phyloP scores from a whole-genome alignment of 768 basidiomycete genomes.

The Pleurotus djamor region DNA sequence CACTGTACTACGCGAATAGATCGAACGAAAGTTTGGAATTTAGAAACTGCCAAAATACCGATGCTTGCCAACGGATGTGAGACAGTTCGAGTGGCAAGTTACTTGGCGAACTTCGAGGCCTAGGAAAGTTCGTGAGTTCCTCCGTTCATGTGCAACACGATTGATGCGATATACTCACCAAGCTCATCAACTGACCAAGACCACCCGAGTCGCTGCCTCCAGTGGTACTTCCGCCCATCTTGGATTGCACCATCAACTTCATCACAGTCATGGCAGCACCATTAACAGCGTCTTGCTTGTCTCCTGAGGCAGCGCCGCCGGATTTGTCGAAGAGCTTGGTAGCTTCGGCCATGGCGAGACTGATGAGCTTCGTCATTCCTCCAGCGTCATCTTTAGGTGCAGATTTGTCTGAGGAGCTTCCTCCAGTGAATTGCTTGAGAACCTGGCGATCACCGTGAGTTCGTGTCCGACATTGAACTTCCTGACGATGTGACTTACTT shows the following conservation, averaged over 20 bases:
- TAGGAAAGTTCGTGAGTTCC: not conserved
- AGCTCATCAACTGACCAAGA: conserved; percentile 52
- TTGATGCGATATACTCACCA: conserved; percentile 42
- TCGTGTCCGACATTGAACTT: no score
- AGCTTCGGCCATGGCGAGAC: conserved; percentile 84
- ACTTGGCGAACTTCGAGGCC: not conserved
- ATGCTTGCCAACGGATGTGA: not conserved
- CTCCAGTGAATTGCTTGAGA: conserved; percentile 67
- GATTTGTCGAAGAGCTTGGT: conserved; percentile 71
- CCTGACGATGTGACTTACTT: conserved; percentile 35
- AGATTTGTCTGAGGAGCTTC: conserved; percentile 20
- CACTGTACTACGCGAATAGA: no score
- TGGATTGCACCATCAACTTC: conserved; percentile 76
- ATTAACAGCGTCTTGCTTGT: conserved; percentile 84
- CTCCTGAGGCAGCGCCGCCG: conserved; percentile 60
- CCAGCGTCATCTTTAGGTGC: conserved; percentile 29
- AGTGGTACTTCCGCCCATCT: conserved; percentile 39
- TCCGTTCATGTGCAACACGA: not conserved
- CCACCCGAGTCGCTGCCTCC: conserved; percentile 75
- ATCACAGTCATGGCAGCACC: conserved; percentile 84
- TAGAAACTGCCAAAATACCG: not conserved
- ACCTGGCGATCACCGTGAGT: conserved; percentile 30
- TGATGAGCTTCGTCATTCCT: conserved; percentile 68
- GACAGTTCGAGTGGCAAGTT: no score
- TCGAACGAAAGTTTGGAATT: not conserved